These are phyloP conservation scores for Termitomyces titanicus DNA, from an alignment of 768 basidiomycete genomes.

Conservation along the genomic window DNA sequence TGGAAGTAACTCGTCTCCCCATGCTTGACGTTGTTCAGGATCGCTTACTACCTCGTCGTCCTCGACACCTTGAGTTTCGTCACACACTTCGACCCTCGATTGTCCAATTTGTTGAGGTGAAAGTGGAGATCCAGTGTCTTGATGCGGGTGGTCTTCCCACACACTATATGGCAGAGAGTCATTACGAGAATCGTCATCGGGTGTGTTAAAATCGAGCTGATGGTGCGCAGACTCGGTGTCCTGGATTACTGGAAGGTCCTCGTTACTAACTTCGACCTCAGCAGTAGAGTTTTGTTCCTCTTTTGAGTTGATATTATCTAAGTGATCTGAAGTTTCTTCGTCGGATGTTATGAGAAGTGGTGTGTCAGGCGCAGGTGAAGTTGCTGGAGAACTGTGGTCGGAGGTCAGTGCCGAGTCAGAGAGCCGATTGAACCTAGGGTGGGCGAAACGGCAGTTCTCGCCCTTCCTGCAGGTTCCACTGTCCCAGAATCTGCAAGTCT, in stretches of 20 bases:
- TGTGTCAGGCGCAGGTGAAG: neutral
- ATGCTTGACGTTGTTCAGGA: neutral
- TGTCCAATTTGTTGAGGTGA: neutral
- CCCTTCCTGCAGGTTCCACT: conserved; percentile 9
- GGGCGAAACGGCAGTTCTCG: conserved; percentile 8
- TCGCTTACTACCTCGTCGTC: neutral
- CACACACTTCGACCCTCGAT: neutral
- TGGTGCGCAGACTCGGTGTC: neutral
- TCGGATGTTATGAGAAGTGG: neutral
- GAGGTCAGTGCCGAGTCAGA: neutral
- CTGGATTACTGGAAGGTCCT: neutral
- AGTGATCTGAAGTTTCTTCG: neutral
- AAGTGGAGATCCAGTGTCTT: neutral
- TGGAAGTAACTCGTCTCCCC: neutral
- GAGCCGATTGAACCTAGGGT: neutral
- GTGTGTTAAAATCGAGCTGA: neutral
- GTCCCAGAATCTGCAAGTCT: conserved; percentile 10
- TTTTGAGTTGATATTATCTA: neutral
- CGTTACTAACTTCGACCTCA: neutral
- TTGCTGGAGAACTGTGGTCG: neutral
- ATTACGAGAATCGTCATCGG: neutral
- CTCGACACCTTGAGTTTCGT: neutral
- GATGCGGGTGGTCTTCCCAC: neutral
- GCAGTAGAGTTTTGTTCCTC: neutral
- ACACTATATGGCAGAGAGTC: neutral